Conservation (phyloP, 2,329 filamentous ascomycete species). For the Pseudocercospora macadamiae region DNA sequence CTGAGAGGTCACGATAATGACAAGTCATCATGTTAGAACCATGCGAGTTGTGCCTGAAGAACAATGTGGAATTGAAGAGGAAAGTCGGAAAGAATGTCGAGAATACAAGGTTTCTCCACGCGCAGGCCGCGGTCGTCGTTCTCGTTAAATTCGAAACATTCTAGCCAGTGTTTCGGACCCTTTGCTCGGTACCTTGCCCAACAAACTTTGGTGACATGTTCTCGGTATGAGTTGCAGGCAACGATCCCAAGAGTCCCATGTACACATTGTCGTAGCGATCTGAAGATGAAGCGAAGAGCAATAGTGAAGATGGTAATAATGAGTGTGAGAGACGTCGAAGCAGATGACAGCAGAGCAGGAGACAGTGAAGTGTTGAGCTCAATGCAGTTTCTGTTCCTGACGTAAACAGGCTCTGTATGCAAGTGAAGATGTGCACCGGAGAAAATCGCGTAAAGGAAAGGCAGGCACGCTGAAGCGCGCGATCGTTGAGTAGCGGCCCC, state of each 20-base stretch:
- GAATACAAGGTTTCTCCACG: not conserved
- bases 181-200: not conserved
- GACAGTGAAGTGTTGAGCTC: no score
- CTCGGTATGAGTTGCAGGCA: not conserved
- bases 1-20: not conserved
- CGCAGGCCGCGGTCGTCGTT: not conserved
- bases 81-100: no score
- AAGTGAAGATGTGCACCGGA: not conserved
- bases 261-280: no score
- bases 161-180: not conserved
- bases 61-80: no score
- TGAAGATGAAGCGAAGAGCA: not conserved
- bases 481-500: conserved; percentile 1
- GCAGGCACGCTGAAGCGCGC: no score
- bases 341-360: no score
- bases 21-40: no score
- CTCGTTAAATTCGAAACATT: not conserved
- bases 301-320: not conserved
- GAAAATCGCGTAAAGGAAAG: not conserved
- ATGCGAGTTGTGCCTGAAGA: no score
- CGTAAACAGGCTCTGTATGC: not conserved
- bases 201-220: not conserved
- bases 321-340: not conserved
- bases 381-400: no score
- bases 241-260: no score